These are phyloP conservation scores for Chaetomiaceae sp. DNA, from an alignment of 2,329 filamentous ascomycete species.

Conservation along the genomic window DNA sequence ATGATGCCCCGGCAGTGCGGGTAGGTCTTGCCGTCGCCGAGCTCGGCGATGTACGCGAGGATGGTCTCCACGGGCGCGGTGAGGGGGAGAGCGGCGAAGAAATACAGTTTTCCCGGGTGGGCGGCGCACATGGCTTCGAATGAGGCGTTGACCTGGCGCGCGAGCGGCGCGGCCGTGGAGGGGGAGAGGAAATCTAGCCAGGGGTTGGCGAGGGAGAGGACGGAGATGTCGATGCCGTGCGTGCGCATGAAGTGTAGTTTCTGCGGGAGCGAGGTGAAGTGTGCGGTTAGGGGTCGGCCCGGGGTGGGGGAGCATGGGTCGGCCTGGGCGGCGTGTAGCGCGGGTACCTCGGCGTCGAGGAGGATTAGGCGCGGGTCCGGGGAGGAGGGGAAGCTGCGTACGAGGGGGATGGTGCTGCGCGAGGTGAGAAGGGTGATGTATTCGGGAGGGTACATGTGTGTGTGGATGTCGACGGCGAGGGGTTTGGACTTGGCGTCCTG, in stretches of 20 bases:
- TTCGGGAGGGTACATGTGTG: slow-evolving; percentile 61
- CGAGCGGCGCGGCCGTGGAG: slow-evolving; percentile 55
- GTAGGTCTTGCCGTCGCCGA: slow-evolving; percentile 42
- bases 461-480: slow-evolving; percentile 59
- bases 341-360: slow-evolving; percentile 35
- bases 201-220: slow-evolving; percentile 85
- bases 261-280: slow-evolving; percentile 72
- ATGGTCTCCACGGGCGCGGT: slow-evolving; percentile 64
- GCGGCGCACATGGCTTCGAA: slow-evolving; percentile 64
- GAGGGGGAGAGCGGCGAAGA: slow-evolving; percentile 76
- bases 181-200: slow-evolving; percentile 80
- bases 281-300: slow-evolving; percentile 74
- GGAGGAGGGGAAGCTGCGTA: slow-evolving; percentile 56
- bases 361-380: slow-evolving; percentile 54
- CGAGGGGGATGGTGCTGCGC: slow-evolving; percentile 59
- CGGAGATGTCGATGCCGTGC: slow-evolving; percentile 74
- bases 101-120: slow-evolving; percentile 65
- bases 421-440: slow-evolving; percentile 57
- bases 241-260: slow-evolving; percentile 86
- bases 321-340: slow-evolving; percentile 34
- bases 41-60: slow-evolving; percentile 31
- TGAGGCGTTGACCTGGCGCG: slow-evolving; percentile 67
- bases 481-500: not conserved
- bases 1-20: slow-evolving; percentile 77
- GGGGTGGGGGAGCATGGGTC: slow-evolving; percentile 52